Evolutionary conservation across 805 yeast species (phyloP).

Genomic region (Candida pseudoglaebosa): DNA sequence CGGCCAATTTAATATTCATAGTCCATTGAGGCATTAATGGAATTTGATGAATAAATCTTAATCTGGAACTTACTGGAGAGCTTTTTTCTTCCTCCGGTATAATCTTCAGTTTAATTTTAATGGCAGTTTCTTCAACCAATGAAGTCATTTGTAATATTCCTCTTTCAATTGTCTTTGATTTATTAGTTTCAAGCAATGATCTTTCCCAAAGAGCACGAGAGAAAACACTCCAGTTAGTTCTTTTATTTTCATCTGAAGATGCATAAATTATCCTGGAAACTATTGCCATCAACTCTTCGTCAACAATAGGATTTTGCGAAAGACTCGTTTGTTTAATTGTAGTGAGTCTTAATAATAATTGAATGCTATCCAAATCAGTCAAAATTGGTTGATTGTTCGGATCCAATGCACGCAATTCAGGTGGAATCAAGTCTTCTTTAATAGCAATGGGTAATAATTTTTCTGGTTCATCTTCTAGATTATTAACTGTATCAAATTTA

Average conservation of each 20-base stretch:
- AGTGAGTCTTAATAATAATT: conserved; percentile 64
- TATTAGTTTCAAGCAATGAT: conserved; percentile 74
- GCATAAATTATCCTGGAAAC: conserved; percentile 66
- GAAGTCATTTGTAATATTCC: conserved; percentile 93
- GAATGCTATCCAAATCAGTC: conserved; percentile 66
- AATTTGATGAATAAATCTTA: conserved; percentile 67
- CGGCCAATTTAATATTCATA: conserved; percentile 79
- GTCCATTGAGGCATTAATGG: conserved; percentile 82
- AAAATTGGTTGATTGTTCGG: conserved; percentile 81
- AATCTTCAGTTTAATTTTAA: conserved; percentile 53
- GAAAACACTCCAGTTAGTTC: conserved; percentile 71
- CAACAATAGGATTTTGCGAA: conserved; percentile 61
- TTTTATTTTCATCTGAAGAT: conserved; percentile 23
- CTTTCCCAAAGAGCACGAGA: conserved; percentile 88
- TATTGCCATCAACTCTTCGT: conserved; percentile 78
- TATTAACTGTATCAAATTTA: conserved; percentile 33
- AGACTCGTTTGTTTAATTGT: conserved; percentile 70
- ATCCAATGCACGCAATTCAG: conserved; percentile 49
- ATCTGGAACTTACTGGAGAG: conserved; percentile 47
- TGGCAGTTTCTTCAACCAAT: conserved; percentile 81
- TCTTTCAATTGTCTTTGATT: conserved; percentile 85
- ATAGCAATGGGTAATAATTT: conserved; percentile 60
- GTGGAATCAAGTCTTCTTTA: conserved; percentile 62
- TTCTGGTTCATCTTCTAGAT: conserved; percentile 15
- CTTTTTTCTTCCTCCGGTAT: conserved; percentile 43